A percentile compares a stretch with the other conserved stretches of the same genome.
phyloP scores from a whole-genome alignment of 2,329 filamentous ascomycete species.

The Seiridium cupressi region DNA sequence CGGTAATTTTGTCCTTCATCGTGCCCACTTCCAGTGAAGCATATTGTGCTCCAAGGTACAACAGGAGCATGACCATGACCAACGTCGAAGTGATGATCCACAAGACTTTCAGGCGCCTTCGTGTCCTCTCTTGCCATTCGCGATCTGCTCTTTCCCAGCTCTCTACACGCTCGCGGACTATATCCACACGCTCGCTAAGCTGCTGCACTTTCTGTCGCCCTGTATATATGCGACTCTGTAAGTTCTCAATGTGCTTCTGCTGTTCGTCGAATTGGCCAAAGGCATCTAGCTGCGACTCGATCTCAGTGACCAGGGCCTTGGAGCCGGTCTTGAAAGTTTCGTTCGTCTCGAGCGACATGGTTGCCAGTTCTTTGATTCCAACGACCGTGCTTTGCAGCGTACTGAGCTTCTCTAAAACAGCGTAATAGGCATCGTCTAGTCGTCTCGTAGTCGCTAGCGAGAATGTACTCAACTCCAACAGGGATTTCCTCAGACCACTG shows the following conservation, averaged over 20 bases:
- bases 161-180: conserved; percentile 63
- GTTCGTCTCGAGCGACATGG: conserved; percentile 56
- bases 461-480: conserved; percentile 54
- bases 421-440: conserved; percentile 74
- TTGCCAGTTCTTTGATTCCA: conserved; percentile 65
- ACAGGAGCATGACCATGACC: conserved; percentile 44
- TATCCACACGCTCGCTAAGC: conserved; percentile 62
- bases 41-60: conserved; percentile 37
- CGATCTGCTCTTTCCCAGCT: conserved; percentile 65
- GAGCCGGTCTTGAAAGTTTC: conserved; percentile 60
- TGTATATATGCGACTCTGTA: conserved; percentile 60
- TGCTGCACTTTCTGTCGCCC: conserved; percentile 59
- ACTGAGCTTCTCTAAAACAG: conserved; percentile 67
- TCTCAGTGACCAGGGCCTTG: conserved; percentile 56
- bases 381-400: conserved; percentile 62
- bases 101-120: conserved; percentile 58
- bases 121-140: conserved; percentile 67
- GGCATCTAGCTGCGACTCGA: conserved; percentile 56
- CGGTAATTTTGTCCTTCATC: background rate
- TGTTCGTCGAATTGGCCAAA: conserved; percentile 65
- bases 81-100: conserved; percentile 58
- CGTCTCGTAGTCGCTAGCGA: conserved; percentile 62
- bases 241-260: conserved; percentile 57
- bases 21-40: conserved; percentile 9
- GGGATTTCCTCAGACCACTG: conserved; percentile 51